Percentiles rank a stretch among this genome's conserved stretches.
phyloP scores from a whole-genome alignment of 2,329 filamentous ascomycete species.

The Fusarium piperis region DNA sequence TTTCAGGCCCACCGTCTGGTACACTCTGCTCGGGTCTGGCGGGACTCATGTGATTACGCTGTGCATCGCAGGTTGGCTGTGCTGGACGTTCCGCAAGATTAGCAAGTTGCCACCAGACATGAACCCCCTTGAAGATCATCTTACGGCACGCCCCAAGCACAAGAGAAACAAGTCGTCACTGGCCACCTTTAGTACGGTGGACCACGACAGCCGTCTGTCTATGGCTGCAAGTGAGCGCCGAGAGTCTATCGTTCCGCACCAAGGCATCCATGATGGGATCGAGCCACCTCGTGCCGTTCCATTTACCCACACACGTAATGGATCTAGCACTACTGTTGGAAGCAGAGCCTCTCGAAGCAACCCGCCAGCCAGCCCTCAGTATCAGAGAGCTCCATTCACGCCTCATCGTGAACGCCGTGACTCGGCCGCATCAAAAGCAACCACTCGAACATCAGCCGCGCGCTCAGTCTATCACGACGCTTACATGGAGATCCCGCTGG shows the following conservation, averaged over 20 bases:
- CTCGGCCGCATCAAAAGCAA: constrained; percentile 54
- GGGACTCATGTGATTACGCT: constrained; percentile 78
- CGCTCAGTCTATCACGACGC: constrained; percentile 52
- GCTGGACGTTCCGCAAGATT: constrained; percentile 84
- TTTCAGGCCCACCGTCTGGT: constrained; percentile 74
- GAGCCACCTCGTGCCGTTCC: constrained; percentile 69
- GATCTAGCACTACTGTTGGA: constrained; percentile 66
- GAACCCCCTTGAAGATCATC: constrained; percentile 89
- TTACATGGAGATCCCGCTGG: constrained; percentile 61
- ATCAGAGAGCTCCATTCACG: constrained; percentile 58
- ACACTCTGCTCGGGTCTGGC: constrained; percentile 70
- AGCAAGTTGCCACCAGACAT: constrained; percentile 86
- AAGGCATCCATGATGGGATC: constrained; percentile 57
- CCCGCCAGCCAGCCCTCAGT: constrained; percentile 62
- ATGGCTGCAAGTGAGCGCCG: constrained; percentile 54
- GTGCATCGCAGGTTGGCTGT: constrained; percentile 77
- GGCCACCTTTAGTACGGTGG: constrained; percentile 54
- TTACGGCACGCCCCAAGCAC: constrained; percentile 77
- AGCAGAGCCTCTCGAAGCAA: constrained; percentile 65
- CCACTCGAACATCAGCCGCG: constrained; percentile 59
- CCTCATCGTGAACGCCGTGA: constrained; percentile 57
- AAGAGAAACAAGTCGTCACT: constrained; percentile 77
- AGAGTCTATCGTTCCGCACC: constrained; percentile 56
- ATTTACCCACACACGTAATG: constrained; percentile 80
- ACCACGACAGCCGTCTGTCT: constrained; percentile 69